Evolutionary conservation across 768 basidiomycete species (phyloP).

Genomic region (Russula griseocarnosa): DNA sequence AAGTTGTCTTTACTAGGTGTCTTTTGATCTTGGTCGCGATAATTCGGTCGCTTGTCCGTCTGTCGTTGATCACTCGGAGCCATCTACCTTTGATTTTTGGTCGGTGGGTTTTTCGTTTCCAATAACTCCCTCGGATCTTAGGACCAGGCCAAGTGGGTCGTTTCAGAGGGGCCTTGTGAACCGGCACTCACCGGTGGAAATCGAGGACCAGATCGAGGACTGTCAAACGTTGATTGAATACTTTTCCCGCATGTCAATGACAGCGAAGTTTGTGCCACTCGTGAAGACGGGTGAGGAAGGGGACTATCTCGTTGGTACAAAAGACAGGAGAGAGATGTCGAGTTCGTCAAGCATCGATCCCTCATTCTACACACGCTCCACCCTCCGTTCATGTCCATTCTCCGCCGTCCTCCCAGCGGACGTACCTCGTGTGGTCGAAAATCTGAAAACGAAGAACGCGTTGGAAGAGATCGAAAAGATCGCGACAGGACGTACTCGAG

Average conservation of each 20-base stretch:
- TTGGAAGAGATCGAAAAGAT: conserved; percentile 48
- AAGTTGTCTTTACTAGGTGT: no score
- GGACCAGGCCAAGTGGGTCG: no score
- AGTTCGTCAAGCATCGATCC: conserved; percentile 57
- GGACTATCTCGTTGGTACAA: conserved; percentile 65
- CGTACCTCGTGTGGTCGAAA: conserved; percentile 77
- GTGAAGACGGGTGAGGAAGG: conserved; percentile 94
- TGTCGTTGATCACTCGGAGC: no score
- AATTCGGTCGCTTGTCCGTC: no score
- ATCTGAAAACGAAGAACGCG: conserved; percentile 91
- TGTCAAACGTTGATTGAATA: conserved; percentile 88
- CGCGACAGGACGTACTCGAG: no score
- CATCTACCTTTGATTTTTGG: no score
- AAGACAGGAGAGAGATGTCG: conserved; percentile 49
- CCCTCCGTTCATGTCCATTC: conserved; percentile 87
- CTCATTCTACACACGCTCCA: conserved; percentile 76
- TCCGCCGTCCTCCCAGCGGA: conserved; percentile 80
- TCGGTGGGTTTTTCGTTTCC: no score
- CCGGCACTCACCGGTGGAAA: no score
- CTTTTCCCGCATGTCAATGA: conserved; percentile 60
- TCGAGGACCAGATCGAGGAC: conserved; percentile 86
- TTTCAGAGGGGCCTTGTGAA: no score
- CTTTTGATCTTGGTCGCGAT: no score
- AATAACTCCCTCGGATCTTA: no score
- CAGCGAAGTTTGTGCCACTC: conserved; percentile 46